Evolutionary conservation across 2,329 filamentous ascomycete genomes (phyloP).

Genomic region (Penicillium sp.): DNA sequence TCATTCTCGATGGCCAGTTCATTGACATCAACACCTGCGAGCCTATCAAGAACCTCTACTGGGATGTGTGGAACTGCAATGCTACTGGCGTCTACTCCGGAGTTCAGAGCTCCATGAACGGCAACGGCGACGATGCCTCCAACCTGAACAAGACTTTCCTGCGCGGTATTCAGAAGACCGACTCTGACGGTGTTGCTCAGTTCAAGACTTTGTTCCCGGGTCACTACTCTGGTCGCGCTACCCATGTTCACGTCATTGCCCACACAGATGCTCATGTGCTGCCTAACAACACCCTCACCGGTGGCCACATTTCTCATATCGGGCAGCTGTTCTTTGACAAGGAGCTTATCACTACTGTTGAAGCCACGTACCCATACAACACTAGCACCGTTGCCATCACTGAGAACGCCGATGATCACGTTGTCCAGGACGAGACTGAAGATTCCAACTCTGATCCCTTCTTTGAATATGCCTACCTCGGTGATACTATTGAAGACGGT

Average conservation of each 20-base stretch:
- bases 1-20: slow-evolving; percentile 43
- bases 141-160: slow-evolving; percentile 44
- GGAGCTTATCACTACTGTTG: slow-evolving; percentile 52
- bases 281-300: slow-evolving; percentile 41
- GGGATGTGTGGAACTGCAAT: slow-evolving; percentile 48
- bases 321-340: slow-evolving; percentile 64
- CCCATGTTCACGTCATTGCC: slow-evolving; percentile 33
- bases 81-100: slow-evolving; percentile 46
- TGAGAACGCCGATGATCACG: slow-evolving; percentile 42
- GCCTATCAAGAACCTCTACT: slow-evolving; percentile 33
- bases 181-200: slow-evolving; percentile 43
- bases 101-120: slow-evolving; percentile 28
- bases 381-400: slow-evolving; percentile 34
- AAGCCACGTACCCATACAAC: slow-evolving; percentile 41
- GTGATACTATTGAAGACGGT: slow-evolving; percentile 51
- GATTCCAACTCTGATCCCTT: slow-evolving; percentile 56
- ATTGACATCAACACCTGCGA: slow-evolving; percentile 26
- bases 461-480: slow-evolving; percentile 57
- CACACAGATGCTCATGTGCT: slow-evolving; percentile 33
- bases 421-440: slow-evolving; percentile 47
- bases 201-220: slow-evolving; percentile 48
- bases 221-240: slow-evolving; percentile 43
- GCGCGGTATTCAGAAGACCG: slow-evolving; percentile 46
- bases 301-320: slow-evolving; percentile 56
- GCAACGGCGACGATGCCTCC: slow-evolving; percentile 25